Base-by-base conservation (phyloP, 331 rosid species). In the Quercus tomentella region DNA sequence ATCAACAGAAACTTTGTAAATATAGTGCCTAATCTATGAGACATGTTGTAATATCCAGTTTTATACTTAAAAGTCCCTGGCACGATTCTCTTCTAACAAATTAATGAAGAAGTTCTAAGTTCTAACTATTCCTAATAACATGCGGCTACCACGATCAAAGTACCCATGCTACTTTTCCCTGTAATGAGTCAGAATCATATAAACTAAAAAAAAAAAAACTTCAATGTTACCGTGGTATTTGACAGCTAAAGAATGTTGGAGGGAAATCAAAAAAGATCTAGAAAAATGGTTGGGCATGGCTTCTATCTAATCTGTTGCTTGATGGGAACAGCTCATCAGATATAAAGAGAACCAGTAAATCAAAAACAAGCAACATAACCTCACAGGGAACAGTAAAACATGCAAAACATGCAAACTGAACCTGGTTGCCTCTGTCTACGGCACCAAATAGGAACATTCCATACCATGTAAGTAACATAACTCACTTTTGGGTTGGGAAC, bases 401-500 rank as follows among this genome's bases (percentile, higher is more conserved):
- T 33, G 72, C 6, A 31, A 65, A 28, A 6, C 45, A 30, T 33
- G 72, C 6, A 67, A n/a, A 35, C n/a, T 8, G 51, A 28, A 30
- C 20, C 8, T 66, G 7, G 25, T 17, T 31, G 25, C 23, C n/a
- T 17, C 14, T 30, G 4, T 63, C 67, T 23, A 23, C 2, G 33
- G 37, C 15, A 26, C 70, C 70, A 16, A 30, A 26, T 18, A 63
- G 9, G 21, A 35, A 65, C 6, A 16, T 17, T 22, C 45, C 31
- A 7, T 65, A 65, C 20, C 41, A 65, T 30, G 45, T n/a, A 70
- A 37, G 18, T 41, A 21, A 37, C 54, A 35, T 31, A 79, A 74
- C 84, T 84, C 73, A 87, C 90, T 80, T 84, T 1, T 80, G 70
- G 6, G 87, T 69, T 49, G 70, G 69, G 56, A 28, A 49, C 30